phyloP scores from a whole-genome alignment of 257 asterid species.

The Ehretia macrophylla region DNA sequence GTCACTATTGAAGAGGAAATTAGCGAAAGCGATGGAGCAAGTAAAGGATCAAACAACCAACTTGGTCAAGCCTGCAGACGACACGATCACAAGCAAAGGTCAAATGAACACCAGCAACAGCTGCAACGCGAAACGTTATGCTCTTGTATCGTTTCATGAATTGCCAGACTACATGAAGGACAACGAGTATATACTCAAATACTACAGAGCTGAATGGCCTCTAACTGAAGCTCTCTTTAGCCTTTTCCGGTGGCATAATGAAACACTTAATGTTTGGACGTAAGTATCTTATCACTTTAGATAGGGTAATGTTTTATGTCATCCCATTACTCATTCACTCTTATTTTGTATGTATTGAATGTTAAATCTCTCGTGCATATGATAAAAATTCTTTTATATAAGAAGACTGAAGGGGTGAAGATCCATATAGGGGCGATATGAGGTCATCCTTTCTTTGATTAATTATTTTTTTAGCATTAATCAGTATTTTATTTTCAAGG shows the following conservation, averaged over 20 bases:
- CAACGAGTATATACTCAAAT: constrained; percentile 68
- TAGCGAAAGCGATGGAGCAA: constrained; percentile 29
- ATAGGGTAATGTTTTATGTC: too few relatives aligned
- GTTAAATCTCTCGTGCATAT: too few relatives aligned
- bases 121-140: constrained; percentile 16
- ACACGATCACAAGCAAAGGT: constrained; percentile 3
- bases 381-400: too few relatives aligned
- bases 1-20: constrained; percentile 42
- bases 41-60: constrained; percentile 7
- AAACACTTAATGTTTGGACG: constrained; percentile 99
- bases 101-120: too few relatives aligned
- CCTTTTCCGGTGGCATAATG: constrained; percentile 90
- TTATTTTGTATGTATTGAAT: too few relatives aligned
- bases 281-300: too few relatives aligned
- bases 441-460: neutral
- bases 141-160: constrained; percentile 52
- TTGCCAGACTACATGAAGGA: constrained; percentile 95
- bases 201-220: constrained; percentile 87
- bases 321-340: too few relatives aligned
- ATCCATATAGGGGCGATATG: neutral
- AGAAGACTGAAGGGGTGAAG: too few relatives aligned
- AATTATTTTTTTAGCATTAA: too few relatives aligned
- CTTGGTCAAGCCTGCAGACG: constrained; percentile 14
- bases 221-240: constrained; percentile 72
- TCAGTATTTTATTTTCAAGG: neutral